phyloP scores from a whole-genome alignment of 2,329 filamentous ascomycete species.

The Metarhizium anisopliae region DNA sequence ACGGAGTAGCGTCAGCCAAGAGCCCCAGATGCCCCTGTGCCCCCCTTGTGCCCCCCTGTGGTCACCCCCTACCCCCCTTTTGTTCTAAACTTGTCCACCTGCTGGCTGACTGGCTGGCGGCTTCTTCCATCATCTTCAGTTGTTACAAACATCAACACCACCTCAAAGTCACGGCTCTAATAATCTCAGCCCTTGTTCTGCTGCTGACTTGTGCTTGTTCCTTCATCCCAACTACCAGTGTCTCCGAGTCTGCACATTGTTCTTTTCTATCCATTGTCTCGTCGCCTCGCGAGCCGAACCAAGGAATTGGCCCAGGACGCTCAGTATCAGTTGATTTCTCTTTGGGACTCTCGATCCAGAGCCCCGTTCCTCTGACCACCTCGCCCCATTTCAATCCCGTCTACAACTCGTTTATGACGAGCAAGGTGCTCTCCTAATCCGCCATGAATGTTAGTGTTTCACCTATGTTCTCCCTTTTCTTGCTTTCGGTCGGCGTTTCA shows the following conservation, averaged over 20 bases:
- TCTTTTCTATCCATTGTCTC: too few relatives aligned
- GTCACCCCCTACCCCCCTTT: neutral
- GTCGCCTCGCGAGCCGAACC: too few relatives aligned
- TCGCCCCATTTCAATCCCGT: neutral
- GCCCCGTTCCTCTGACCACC: neutral
- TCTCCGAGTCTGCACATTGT: too few relatives aligned
- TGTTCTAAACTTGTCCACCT: neutral
- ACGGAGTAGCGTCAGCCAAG: neutral
- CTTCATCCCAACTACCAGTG: too few relatives aligned
- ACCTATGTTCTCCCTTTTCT: slow-evolving; percentile 7
- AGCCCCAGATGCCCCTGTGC: neutral
- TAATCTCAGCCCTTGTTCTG: too few relatives aligned
- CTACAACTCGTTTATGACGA: neutral
- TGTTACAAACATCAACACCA: too few relatives aligned
- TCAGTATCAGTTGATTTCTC: neutral
- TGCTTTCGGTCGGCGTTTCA: slow-evolving; percentile 15
- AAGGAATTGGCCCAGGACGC: too few relatives aligned
- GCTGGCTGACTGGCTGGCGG: neutral
- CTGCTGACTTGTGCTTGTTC: too few relatives aligned
- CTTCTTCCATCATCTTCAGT: too few relatives aligned
- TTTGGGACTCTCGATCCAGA: neutral
- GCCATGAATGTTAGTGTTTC: slow-evolving; percentile 21
- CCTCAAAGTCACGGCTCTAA: too few relatives aligned
- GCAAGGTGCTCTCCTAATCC: slow-evolving; percentile 8
- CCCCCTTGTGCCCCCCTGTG: neutral